Base-by-base conservation (phyloP, 2,329 filamentous ascomycete species). In the Cytospora mali region DNA sequence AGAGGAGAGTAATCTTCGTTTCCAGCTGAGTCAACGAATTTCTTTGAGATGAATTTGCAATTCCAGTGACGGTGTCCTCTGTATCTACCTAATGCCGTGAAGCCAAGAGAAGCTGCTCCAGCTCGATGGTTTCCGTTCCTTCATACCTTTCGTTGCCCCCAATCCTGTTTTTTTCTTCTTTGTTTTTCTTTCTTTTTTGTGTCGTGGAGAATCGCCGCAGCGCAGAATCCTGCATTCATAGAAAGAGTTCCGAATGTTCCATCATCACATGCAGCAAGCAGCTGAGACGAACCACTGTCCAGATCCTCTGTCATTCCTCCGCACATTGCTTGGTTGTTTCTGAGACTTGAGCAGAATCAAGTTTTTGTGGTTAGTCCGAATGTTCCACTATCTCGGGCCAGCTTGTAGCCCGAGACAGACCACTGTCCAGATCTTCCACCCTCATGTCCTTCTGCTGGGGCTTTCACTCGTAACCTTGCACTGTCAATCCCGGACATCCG, bases 231-330 rank as follows among this genome's bases (percentile, higher is more conserved):
- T n/a, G 16, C 6, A n/a, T n/a, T n/a, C 35, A 18, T 42, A 33
- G 18, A 42, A 6, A 6, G 25, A 53, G 6, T 6, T 42, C 57
- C 48, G 48, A 58, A 27, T 58, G 48, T 52, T 42, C 56, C 48
- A 58, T 31, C 23, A 23, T 27, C 31, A 39, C 35, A 42, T 6
- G 28, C 21, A 18, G 29, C 31, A 29, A 28, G 56, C 48, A 33
- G 33, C 48, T 10, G n/a, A 28, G n/a, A 23, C 27, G n/a, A 27
- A 59, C 57, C 49, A 59, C 49, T 59, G 49, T 51, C 49, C 49
- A 46, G 49, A 31, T 42, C 29, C 57, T 46, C 56, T 35, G 29
- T 5, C 11, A n/a, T 21, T 14, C 48, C 4, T 42, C 31, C 28
- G 56, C 35, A 58, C 18, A 18, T 21, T 25, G 16, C 28, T 50